phyloP scores from a whole-genome alignment of 179 eudicot genomes.

The Spergularia azorica region DNA sequence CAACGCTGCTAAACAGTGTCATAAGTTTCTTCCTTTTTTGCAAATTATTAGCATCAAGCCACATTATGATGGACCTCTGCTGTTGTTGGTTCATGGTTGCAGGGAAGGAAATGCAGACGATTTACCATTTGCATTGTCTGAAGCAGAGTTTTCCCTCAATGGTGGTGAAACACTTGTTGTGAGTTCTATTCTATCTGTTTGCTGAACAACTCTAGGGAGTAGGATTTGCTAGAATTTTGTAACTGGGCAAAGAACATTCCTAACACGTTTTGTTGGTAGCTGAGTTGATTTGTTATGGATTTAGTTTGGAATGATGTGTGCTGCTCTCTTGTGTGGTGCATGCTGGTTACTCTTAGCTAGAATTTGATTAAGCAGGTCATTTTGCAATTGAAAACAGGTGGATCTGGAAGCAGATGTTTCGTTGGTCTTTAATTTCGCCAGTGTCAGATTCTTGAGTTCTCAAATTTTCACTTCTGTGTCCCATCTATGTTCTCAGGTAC shows the following conservation, averaged over 20 bases:
- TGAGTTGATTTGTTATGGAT: background rate
- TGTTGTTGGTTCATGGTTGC: conserved; percentile 33
- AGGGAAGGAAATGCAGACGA: conserved; percentile 56
- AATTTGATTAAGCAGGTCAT: background rate
- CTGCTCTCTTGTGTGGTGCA: conserved; percentile 1
- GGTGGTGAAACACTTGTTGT: conserved; percentile 85
- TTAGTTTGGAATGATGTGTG: background rate
- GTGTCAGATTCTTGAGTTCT: background rate
- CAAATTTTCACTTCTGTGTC: conserved; percentile 11
- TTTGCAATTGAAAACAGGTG: background rate
- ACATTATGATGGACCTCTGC: conserved; percentile 11
- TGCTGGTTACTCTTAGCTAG: background rate
- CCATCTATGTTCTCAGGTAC: conserved; percentile 51
- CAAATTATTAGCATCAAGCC: conserved; percentile 10
- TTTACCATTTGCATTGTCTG: conserved; percentile 57
- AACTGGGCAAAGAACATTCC: conserved; percentile 4
- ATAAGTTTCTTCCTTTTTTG: background rate
- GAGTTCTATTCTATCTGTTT: conserved; percentile 32
- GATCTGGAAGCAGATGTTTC: conserved; percentile 4
- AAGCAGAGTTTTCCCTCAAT: conserved; percentile 68
- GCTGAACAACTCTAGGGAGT: conserved; percentile 12
- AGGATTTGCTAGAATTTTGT: background rate
- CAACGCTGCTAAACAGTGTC: background rate
- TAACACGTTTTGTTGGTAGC: background rate
- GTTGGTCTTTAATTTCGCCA: conserved; percentile 1